Evolutionary conservation across 2,329 filamentous ascomycete genomes (phyloP), one percentile per base, ranked within the genome.

Genomic region (Fusarium neocosmosporiellum): DNA sequence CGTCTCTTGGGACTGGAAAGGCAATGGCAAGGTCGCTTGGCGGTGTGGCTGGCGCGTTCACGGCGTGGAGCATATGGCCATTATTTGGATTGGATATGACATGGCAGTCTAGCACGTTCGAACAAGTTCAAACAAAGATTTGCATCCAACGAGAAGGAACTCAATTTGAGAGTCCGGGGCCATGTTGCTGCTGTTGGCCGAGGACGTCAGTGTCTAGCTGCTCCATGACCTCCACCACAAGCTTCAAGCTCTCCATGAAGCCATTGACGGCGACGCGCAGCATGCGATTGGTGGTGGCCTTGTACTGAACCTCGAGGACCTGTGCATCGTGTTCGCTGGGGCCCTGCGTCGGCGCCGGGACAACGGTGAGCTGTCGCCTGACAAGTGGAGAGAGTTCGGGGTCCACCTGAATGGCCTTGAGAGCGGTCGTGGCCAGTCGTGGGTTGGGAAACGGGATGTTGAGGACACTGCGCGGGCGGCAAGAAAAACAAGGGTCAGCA

Each of bases 261-360:
- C 95, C 94, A 83, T 98, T 98, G 65, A 98, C 95, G 4, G 96
- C 94, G 3, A 99, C 96, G 50, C 96, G 92, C 66, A 99, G 88
- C 96, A 98, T 98, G 75, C 96, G 92, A 80, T 98, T 98, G 22
- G 96, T 98, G 0, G 94, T 94, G 1, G 96, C 96, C 63, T 88
- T 89, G 83, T 98, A 98, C 68, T 92, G 88, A 11, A 94, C 92
- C 68, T 88, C 87, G 57, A 98, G 86, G 6, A 95, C 83, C 24
- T 50, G 46, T 24, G 46, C 77, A 43, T 80, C 79, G 31, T 73
- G 66, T 27, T 68, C 54, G 13, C 74, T 66, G 29, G 75, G 69
- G 27, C 77, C 69, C 61, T 72, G 59, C 14, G 78, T 69, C 63
- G 71, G 58, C 24, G 77, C 73, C n/a, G 79, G 54, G 31, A 84